Evolutionary conservation across 352 stramenopile species (phyloP), one percentile per base, ranked within the genome.

Genomic region (Pythium graminicola): DNA sequence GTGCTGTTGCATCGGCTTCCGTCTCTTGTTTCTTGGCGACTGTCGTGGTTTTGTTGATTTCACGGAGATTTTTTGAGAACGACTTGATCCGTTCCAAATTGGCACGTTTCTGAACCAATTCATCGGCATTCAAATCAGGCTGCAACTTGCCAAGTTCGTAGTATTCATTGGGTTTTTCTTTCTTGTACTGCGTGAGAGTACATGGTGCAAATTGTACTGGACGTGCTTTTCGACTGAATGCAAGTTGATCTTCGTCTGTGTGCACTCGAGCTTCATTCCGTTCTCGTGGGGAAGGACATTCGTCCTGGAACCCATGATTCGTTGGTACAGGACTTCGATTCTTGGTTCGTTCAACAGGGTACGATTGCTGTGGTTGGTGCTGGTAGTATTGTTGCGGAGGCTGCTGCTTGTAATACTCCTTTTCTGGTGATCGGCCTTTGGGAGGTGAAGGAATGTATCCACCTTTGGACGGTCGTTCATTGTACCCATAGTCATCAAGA

Each of bases 101-200:
- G 19, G 77, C 76, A 8, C 84, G 76, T 65, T 92, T 93, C 42
- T 84, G 73, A 4, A 92, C 72, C 1, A 95, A 60, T 2, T 90
- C 78, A 0, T 88, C 74, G 2, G 76, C 72, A 43, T 93, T 92
- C 17, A 95, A 58, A 47, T 95, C 85, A 1, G 85, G 84, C 51
- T 92, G 81, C 27, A 95, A 68, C 62, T 94, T 93, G n/a, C 82
- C 85, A 11, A 95, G 62, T 41, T 95, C 85, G 43, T 91, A 86
- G 70, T 95, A 95, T 39, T 80, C 81, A 14, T 55, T 65, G 0
- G 79, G 76, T 35, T 94, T 93, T 44, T 87, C 80, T 53, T 93
- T 89, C 49, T 85, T 85, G 71, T 95, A 95, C 57, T 95, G 78
- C 4, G 82, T 69, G 2, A 95, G 52, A 8, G 86, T 95, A 42